Evolutionary conservation across 1,284 basidiomycete genomes (phyloP).

Genomic region (Microbotryomycetes sp.): DNA sequence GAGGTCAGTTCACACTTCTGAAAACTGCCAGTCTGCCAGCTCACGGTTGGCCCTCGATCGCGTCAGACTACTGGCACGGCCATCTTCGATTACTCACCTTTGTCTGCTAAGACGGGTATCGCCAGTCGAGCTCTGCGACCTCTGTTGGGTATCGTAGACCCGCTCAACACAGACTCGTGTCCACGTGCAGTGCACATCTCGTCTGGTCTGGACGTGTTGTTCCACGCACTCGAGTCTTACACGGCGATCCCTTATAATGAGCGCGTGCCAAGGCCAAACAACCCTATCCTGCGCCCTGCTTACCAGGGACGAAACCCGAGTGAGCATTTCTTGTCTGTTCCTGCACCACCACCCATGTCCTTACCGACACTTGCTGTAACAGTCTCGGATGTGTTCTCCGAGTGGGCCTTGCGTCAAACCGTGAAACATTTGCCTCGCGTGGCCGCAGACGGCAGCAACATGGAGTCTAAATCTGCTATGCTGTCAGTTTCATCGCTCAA

Average conservation of each 20-base stretch:
- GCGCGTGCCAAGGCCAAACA: slow-evolving; percentile 72
- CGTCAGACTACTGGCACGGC: slow-evolving; percentile 91
- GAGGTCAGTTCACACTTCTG: slow-evolving; percentile 41
- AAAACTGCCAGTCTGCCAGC: no score
- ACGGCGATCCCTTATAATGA: slow-evolving; percentile 87
- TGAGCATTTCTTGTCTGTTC: slow-evolving; percentile 45
- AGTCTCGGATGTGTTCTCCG: slow-evolving; percentile 78
- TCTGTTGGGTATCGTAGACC: slow-evolving; percentile 77
- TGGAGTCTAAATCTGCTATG: slow-evolving; percentile 84
- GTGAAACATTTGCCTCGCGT: slow-evolving; percentile 86
- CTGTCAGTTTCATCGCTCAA: slow-evolving; percentile 47
- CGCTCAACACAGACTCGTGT: slow-evolving; percentile 78
- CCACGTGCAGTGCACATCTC: slow-evolving; percentile 80
- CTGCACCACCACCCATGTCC: not conserved
- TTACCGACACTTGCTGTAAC: not conserved
- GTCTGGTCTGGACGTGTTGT: slow-evolving; percentile 76
- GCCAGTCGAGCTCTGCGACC: slow-evolving; percentile 87
- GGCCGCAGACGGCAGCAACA: slow-evolving; percentile 66
- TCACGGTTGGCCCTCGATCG: no score
- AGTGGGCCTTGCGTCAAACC: slow-evolving; percentile 87
- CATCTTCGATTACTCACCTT: slow-evolving; percentile 81
- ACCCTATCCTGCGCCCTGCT: slow-evolving; percentile 80
- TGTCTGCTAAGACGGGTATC: slow-evolving; percentile 88
- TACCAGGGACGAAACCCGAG: slow-evolving; percentile 94
- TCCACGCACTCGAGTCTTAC: slow-evolving; percentile 54